These are phyloP conservation scores for Arthroderma sp. DNA, from an alignment of 2,329 filamentous ascomycete species.

Conservation along the genomic window DNA sequence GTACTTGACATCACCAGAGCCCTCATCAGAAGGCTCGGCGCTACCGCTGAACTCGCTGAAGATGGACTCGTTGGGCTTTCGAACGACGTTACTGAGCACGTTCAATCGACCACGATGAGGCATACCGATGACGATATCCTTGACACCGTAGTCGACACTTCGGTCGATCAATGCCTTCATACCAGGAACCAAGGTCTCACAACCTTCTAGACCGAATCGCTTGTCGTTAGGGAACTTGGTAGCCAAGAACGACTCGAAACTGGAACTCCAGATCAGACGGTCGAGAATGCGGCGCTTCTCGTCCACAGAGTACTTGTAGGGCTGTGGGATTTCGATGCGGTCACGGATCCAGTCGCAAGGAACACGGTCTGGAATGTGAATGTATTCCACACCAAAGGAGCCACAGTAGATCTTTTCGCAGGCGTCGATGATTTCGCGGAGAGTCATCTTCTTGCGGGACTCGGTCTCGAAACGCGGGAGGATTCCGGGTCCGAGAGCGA, in stretches of 20 bases:
- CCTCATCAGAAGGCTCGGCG: constrained; percentile 78
- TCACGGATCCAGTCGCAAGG: constrained; percentile 98
- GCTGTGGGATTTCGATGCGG: constrained; percentile 81
- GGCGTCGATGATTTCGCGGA: constrained; percentile 82
- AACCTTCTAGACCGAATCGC: constrained; percentile 95
- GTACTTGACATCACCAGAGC: constrained; percentile 98
- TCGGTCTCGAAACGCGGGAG: constrained; percentile 85
- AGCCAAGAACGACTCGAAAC: constrained; percentile 87
- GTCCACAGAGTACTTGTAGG: constrained; percentile 95
- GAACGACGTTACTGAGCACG: constrained; percentile 93
- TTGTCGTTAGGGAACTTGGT: constrained; percentile 99
- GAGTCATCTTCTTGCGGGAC: constrained; percentile 84
- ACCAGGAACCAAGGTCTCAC: constrained; percentile 89
- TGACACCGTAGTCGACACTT: constrained; percentile 95
- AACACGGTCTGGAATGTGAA: constrained; percentile 93
- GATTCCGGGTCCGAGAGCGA: constrained; percentile 85
- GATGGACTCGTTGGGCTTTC: constrained; percentile 98
- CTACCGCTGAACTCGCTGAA: constrained; percentile 96
- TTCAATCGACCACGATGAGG: constrained; percentile 97
- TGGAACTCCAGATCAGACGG: constrained; percentile 95
- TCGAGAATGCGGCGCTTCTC: constrained; percentile 97
- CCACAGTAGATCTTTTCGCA: constrained; percentile 96
- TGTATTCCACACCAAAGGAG: constrained; percentile 96
- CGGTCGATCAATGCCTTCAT: constrained; percentile 99
- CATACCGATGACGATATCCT: constrained; percentile 99